A percentile compares a stretch with the other conserved stretches of the same genome.
Conservation (phyloP, 805 yeast species). For the Pichia scutulata region DNA sequence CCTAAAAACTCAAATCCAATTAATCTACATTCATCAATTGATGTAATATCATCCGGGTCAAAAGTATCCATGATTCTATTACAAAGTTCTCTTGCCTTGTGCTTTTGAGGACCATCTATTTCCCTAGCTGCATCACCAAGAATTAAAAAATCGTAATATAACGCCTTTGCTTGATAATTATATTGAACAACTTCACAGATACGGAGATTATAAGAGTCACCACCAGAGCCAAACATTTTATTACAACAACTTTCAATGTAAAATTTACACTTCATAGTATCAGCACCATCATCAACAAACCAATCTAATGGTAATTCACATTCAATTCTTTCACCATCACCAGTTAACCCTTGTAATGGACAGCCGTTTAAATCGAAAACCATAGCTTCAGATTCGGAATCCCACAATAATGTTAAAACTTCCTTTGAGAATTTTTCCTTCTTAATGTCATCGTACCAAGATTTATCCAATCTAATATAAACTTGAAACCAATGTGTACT, state of each 20-base stretch:
- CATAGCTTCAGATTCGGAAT: conserved; percentile 79
- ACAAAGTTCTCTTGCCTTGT: conserved; percentile 72
- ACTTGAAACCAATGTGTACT: conserved; percentile 91
- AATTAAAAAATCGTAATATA: conserved; percentile 78
- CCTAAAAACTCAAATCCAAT: conserved; percentile 64
- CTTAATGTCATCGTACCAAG: conserved; percentile 49
- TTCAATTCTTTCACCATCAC: conserved; percentile 74
- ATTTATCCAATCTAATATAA: conserved; percentile 51
- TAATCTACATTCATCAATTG: conserved; percentile 56
- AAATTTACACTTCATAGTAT: conserved; percentile 48
- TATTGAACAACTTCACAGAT: conserved; percentile 78
- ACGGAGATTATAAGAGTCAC: conserved; percentile 55
- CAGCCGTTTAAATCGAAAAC: conserved; percentile 59
- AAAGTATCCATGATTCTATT: conserved; percentile 78
- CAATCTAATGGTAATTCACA: conserved; percentile 57
- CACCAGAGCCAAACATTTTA: conserved; percentile 75
- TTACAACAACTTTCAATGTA: conserved; percentile 89
- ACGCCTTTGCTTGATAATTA: conserved; percentile 68
- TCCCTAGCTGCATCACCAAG: conserved; percentile 90
- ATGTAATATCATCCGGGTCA: conserved; percentile 56
- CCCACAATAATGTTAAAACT: conserved; percentile 41
- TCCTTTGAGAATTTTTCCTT: conserved; percentile 27
- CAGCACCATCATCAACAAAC: conserved; percentile 19
- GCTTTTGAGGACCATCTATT: conserved; percentile 74
- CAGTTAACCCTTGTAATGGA: conserved; percentile 80